Evolutionary conservation across 176 grass and related monocot species (phyloP).

Genomic region (Lolium rigidum): DNA sequence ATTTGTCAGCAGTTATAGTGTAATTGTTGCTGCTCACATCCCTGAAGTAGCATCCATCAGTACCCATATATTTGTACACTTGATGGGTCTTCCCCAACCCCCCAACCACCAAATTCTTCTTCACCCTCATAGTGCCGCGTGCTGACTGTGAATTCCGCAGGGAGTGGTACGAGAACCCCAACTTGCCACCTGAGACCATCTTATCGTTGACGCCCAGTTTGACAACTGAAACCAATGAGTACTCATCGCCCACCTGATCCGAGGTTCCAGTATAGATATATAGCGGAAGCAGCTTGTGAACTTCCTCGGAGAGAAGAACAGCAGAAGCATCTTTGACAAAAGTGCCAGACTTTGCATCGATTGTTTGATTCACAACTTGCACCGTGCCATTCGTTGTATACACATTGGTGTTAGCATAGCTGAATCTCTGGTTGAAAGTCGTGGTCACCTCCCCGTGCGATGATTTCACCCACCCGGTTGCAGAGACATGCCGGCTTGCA

Average conservation of each 20-base stretch:
- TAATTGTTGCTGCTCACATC: constrained; percentile 70
- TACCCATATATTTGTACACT: constrained; percentile 59
- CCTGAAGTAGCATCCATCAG: constrained; percentile 64
- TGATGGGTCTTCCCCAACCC: constrained; percentile 51
- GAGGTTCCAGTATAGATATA: constrained; percentile 44
- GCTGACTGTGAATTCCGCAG: constrained; percentile 53
- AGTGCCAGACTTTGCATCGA: constrained; percentile 49
- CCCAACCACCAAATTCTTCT: constrained; percentile 54
- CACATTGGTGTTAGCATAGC: constrained; percentile 41
- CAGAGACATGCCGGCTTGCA: constrained; percentile 36
- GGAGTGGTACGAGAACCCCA: constrained; percentile 45
- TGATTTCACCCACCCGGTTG: constrained; percentile 49
- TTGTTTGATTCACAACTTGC: constrained; percentile 54
- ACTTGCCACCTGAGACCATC: constrained; percentile 16
- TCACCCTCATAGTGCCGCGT: constrained; percentile 48
- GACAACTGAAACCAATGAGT: constrained; percentile 38
- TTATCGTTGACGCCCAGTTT: constrained; percentile 47
- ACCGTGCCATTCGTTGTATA: constrained; percentile 36
- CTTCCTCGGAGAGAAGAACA: constrained; percentile 35
- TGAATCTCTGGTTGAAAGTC: constrained; percentile 49
- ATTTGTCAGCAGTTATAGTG: constrained; percentile 54
- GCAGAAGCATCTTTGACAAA: constrained; percentile 30
- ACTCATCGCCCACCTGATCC: constrained; percentile 39
- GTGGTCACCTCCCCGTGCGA: constrained; percentile 49
- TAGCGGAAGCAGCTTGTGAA: constrained; percentile 46